Conservation (phyloP, 371 early-diverging fungal species). For the Chytridiales sp. region DNA sequence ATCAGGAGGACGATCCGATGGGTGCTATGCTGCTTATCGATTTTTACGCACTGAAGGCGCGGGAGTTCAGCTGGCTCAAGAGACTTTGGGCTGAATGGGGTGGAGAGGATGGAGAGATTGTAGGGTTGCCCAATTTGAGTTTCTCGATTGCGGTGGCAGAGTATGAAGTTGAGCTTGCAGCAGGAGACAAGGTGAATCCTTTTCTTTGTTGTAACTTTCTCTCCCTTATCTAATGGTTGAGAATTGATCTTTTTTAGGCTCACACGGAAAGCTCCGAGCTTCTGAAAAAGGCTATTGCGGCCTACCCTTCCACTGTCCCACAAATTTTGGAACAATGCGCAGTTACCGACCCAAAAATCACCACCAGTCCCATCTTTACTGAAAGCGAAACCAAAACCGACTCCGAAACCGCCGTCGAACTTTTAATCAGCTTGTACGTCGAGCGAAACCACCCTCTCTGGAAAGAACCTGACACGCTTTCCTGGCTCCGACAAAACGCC, state of each 20-base stretch:
- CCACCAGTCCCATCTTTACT: slow-evolving; percentile 34
- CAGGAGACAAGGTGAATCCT: slow-evolving; percentile 10
- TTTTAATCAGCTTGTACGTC: slow-evolving; percentile 58
- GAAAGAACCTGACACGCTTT: slow-evolving; percentile 69
- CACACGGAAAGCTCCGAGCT: slow-evolving; percentile 50
- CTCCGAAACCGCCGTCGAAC: slow-evolving; percentile 31
- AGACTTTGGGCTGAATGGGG: slow-evolving; percentile 54
- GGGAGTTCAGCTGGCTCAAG: slow-evolving; percentile 68
- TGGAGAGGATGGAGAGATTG: slow-evolving; percentile 36
- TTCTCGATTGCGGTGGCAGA: slow-evolving; percentile 75
- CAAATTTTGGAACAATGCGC: slow-evolving; percentile 45
- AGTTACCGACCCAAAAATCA: slow-evolving; percentile 38
- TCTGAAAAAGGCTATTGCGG: slow-evolving; percentile 66
- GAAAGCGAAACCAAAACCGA: slow-evolving; percentile 2
- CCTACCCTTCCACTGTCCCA: slow-evolving; percentile 48
- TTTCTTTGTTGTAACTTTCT: not conserved
- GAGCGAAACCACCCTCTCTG: slow-evolving; percentile 64
- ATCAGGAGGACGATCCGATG: slow-evolving; percentile 74
- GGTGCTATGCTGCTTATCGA: slow-evolving; percentile 77
- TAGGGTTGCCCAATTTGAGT: slow-evolving; percentile 70
- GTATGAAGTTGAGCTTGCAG: slow-evolving; percentile 59
- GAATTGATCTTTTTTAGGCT: slow-evolving; percentile 22
- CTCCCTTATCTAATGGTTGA: not conserved
- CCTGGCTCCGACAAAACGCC: slow-evolving; percentile 30
- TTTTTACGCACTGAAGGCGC: slow-evolving; percentile 76